phyloP scores from a whole-genome alignment of 106 monocot species.

The Dendrobium officinale region DNA sequence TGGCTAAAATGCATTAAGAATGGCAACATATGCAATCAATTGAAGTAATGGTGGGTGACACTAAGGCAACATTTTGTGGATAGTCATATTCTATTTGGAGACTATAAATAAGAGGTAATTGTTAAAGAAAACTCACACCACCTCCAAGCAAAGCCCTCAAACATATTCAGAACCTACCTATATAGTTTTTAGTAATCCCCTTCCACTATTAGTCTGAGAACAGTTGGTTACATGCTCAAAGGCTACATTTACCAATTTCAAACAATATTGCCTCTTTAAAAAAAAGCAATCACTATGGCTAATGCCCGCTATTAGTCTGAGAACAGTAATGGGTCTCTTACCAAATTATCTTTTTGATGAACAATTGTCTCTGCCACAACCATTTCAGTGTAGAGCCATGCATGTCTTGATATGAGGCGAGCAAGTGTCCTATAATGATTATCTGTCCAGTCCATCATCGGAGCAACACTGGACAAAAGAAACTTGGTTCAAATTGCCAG shows the following conservation, averaged over 20 bases:
- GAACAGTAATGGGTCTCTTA: conserved; percentile 14
- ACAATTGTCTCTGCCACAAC: conserved; percentile 97
- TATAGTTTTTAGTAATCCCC: too few species aligned
- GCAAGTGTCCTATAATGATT: conserved; percentile 88
- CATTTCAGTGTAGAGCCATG: conserved; percentile 99
- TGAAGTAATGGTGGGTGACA: too few species aligned
- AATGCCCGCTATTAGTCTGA: neutral
- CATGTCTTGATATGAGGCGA: conserved; percentile 83
- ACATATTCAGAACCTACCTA: too few species aligned
- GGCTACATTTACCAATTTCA: neutral
- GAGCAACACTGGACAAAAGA: conserved; percentile 66
- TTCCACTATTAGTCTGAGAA: neutral
- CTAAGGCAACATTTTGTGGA: too few species aligned
- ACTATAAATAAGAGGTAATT: too few species aligned
- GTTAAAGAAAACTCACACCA: too few species aligned
- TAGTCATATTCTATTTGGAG: too few species aligned
- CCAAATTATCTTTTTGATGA: conserved; percentile 90
- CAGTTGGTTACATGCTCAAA: neutral
- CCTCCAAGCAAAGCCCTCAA: too few species aligned
- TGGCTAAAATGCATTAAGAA: too few species aligned
- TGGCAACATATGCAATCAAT: too few species aligned
- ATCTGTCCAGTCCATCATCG: conserved; percentile 99
- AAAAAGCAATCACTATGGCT: neutral
- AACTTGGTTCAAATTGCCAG: conserved; percentile 1
- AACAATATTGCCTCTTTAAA: neutral